These are phyloP conservation scores for Eutrema japonicum DNA, from an alignment of 345 rosid species.

Conservation along the genomic window DNA sequence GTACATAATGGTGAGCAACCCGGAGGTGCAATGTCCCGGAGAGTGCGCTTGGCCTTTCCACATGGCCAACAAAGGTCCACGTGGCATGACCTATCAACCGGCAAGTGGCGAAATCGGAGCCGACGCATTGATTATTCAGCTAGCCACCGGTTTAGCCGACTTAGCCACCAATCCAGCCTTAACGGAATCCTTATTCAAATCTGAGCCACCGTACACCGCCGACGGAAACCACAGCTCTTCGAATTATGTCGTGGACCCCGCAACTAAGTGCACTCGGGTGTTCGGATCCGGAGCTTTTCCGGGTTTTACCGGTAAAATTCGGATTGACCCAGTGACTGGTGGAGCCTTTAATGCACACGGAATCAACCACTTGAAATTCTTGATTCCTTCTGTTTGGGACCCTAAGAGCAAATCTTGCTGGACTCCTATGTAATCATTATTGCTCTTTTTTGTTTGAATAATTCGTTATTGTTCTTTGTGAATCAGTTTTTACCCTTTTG, in stretches of 20 bases:
- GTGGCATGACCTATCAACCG: slow-evolving; percentile 53
- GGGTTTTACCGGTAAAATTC: slow-evolving; percentile 53
- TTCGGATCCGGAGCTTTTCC: slow-evolving; percentile 66
- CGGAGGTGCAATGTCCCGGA: slow-evolving; percentile 67
- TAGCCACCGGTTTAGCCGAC: slow-evolving; percentile 64
- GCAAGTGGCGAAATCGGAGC: slow-evolving; percentile 64
- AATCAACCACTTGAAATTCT: slow-evolving; percentile 53
- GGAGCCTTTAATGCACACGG: slow-evolving; percentile 65
- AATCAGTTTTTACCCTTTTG: neutral
- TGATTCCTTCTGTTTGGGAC: slow-evolving; percentile 77
- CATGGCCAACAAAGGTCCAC: slow-evolving; percentile 49
- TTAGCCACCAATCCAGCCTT: slow-evolving; percentile 52
- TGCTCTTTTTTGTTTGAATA: neutral
- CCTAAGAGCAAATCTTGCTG: slow-evolving; percentile 52
- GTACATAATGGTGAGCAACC: slow-evolving; percentile 64
- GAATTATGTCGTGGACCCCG: slow-evolving; percentile 40
- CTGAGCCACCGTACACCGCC: neutral
- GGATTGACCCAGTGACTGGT: slow-evolving; percentile 51
- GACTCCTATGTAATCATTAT: slow-evolving; percentile 43
- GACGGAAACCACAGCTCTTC: neutral
- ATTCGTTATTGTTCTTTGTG: slow-evolving; percentile 12
- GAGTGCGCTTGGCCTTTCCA: slow-evolving; percentile 76
- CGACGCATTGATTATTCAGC: slow-evolving; percentile 61
- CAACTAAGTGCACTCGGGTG: slow-evolving; percentile 49
- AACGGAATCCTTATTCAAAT: slow-evolving; percentile 43